Evolutionary conservation across 257 asterid species (phyloP), one percentile per base, ranked within the genome.

Genomic region (Ehretia macrophylla): DNA sequence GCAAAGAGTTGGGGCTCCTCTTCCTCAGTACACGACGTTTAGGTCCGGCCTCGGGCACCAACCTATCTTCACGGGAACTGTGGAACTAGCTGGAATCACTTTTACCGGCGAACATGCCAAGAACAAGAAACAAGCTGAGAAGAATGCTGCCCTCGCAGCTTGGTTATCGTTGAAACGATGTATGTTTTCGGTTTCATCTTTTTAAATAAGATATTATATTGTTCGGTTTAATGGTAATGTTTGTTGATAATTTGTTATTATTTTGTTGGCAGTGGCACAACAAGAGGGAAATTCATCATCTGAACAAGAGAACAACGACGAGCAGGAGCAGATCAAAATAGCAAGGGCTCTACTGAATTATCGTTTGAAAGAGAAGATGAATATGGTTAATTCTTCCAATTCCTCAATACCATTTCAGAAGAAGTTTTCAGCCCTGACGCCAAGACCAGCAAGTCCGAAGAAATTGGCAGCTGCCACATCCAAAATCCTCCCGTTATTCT

Each of bases 101-200:
- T 88, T 88, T 48, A 78, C 77, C 5, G 97, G 97, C 49, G 91
- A 88, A 68, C 81, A 87, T 0, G 97, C 97, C 39, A 88, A 88
- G 83, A 88, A 82, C 85, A 88, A 88, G 51, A 88, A 86, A 68
- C 97, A 88, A 75, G 95, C 97, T 8, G 95, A 88, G 72, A 88
- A 88, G 75, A 85, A 88, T 42, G 88, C 97, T 49, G 97, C 97
- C 16, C 74, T 81, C 17, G 80, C 97, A 0, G 90, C 97, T 73
- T 88, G 97, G 97, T 68, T 72, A 58, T 84, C 90, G 0, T 65
- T 88, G 55, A 88, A 86, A 74, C 85, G 80, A 83, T 59, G 94
- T 88, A 66, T 78, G 93, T 57, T 55, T 63, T 18, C 58, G 17
- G 17, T 19, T 22, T 1, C 14, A 45, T 17, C 16, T 45, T 27